phyloP scores from a whole-genome alignment of 805 yeast genomes.

The Candida glaebosa region DNA sequence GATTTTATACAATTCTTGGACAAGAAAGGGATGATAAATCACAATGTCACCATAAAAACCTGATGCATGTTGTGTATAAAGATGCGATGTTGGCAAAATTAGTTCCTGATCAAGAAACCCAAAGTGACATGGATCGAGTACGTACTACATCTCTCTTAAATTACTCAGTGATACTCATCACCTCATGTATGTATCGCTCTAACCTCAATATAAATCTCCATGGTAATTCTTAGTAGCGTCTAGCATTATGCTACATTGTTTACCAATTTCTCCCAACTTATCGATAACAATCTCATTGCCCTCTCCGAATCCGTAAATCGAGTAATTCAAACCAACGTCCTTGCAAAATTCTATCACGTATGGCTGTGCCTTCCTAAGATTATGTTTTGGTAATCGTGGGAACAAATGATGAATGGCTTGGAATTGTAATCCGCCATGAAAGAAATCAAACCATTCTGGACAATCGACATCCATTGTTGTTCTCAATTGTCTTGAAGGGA shows the following conservation, averaged over 20 bases:
- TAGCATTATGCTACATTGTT: constrained; percentile 71
- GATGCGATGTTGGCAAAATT: background rate
- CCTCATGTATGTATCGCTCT: background rate
- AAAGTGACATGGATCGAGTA: no score
- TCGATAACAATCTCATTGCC: constrained; percentile 73
- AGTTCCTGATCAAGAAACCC: no score
- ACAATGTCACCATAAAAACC: constrained; percentile 13
- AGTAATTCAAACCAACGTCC: constrained; percentile 71
- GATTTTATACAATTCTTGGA: constrained; percentile 34
- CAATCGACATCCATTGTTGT: constrained; percentile 96
- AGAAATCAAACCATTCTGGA: constrained; percentile 86
- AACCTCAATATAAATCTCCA: constrained; percentile 12
- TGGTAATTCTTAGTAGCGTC: constrained; percentile 59
- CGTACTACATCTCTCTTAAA: no score
- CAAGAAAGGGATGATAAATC: constrained; percentile 24
- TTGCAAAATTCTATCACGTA: constrained; percentile 71
- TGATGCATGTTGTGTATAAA: background rate
- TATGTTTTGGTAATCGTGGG: constrained; percentile 87
- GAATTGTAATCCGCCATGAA: constrained; percentile 91
- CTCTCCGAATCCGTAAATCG: constrained; percentile 77
- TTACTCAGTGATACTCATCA: background rate
- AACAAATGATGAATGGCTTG: constrained; percentile 89
- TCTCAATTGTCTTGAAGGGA: constrained; percentile 74
- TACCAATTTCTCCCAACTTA: constrained; percentile 69
- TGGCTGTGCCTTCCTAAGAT: constrained; percentile 72